Evolutionary conservation across 352 stramenopile genomes (phyloP), one percentile per base, ranked within the genome.

Genomic region (Phytophthora litchii): DNA sequence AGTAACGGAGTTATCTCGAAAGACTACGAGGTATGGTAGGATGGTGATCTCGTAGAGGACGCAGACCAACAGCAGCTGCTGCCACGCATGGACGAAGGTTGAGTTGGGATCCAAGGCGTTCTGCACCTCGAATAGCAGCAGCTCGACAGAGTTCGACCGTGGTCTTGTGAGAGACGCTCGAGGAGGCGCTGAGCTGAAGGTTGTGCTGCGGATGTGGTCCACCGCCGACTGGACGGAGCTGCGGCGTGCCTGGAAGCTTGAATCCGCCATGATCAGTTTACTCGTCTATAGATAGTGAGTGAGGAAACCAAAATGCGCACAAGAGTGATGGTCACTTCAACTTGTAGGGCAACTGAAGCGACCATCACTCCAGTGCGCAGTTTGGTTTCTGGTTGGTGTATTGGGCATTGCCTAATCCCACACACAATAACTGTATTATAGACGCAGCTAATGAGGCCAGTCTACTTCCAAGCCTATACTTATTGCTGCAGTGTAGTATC

Each of bases 71-170:
- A 89, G 50, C n/a, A 78, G 20, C 41, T 89, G 73, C 29, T 88
- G 74, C 80, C 82, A 92, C 4, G 69, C 9, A 21, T 83, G 67
- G 59, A 92, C 78, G 25, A 57, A 52, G 13, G 11, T 54, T 12
- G 77, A 83, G 49, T 87, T 86, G 9, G 82, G 80, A 49, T 89
- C 76, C 21, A 88, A 83, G 8, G 82, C 76, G 47, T 71, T 77
- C 20, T 72, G 54, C 35, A 78, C 63, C 46, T 87, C 77, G 34
- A 78, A 57, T 8, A 86, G 43, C 19, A 89, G 50, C 21, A 73
- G 35, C 9, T 89, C 79, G 20, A 86, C 59, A 31, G 79, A 89
- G 64, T 70, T 87, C 4, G 74, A 82, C 0, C 79, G 70, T 13
- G 57, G 48, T 9, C 72, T 67, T 8, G 78, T 43, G 10, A 86